Base-by-base conservation (phyloP, 768 basidiomycete genomes). In the Amanita jacksonii region DNA sequence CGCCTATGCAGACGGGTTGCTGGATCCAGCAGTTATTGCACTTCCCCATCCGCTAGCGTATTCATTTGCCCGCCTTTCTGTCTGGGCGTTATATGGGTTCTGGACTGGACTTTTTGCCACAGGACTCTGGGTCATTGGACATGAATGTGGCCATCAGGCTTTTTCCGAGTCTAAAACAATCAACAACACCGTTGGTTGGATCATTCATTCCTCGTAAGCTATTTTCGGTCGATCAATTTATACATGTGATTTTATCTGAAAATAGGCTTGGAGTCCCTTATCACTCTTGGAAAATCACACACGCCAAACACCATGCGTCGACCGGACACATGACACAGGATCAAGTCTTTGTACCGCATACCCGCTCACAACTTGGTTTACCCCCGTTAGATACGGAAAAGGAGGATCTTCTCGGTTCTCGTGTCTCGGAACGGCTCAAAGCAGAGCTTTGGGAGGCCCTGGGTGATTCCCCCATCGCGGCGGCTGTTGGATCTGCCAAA, bases 101-200 rank as follows among this genome's bases (percentile, higher is more conserved):
- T 76, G 74, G 57, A 66, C 81, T 4, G 92, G 94, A 43, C 77
- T 94, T 23, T 85, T 91, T 48, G 82, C 73, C 4, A 97, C 93
- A 15, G 94, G 94, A 48, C 68, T 97, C 41, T 97, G 94, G 94
- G 84, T 92, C 51, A 69, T 94, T 48, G 92, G 83, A 36, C 91
- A 94, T 58, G 92, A 97, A 64, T 92, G 89, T 54, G 94, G 94
- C 23, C 94, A 99, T 62, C 91, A 94, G 62, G 86, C 88, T 0
- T 99, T 90, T 71, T 97, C 92, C 1, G 81, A 91, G 52, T 92
- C 82, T 42, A 94, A 93, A 69, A 60, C 69, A 23, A 73, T 96
- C 64, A 98, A 98, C 72, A 88, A 97, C 72, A 64, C 77, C 35
- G 86, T 92, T 45, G 94, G 94, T 8, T 94, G 86, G 84, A 57